Base-by-base conservation (phyloP, 768 basidiomycete species). In the Rhodotorula sphaerocarpa region DNA sequence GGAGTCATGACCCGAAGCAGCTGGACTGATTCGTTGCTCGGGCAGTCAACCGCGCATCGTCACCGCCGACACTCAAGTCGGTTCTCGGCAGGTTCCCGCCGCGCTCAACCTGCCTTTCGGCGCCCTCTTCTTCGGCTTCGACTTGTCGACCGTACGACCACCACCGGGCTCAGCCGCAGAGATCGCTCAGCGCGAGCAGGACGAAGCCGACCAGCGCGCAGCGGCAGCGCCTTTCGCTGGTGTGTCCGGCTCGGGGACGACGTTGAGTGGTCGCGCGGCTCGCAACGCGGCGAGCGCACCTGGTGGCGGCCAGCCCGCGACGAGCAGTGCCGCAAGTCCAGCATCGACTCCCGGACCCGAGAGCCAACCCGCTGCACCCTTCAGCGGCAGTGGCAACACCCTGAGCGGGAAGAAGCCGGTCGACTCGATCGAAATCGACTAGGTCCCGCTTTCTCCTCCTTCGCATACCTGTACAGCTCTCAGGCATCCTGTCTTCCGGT, bases 101-200 rank as follows among this genome's bases (percentile, higher is more conserved):
- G 85, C 90, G 12, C 79, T 99, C 45, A 86, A 86, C 67, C 79
- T 99, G 15, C 91, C 95, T 0, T 86, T 87, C 67, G 95, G 95
- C 18, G 86, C 95, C 69, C 79, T 99, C 25, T 99, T 99, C 79
- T 97, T 99, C 72, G 95, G 95, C 15, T 99, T 86, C 78, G 86
- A 87, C 63, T 82, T 88, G n/a, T 59, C 78, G 82, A 3, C 79
- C 86, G 2, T 44, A 0, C 60, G 61, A 2, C 67, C 67, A 3
- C 67, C 67, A 1, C 77, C 73, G 33, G 76, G 77, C 41, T 59
- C 59, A 20, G 52, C 53, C 3, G 67, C 59, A 71, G 76, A 30
- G 39, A 59, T 56, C 53, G 67, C 61, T 67, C 73, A 65, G 66
- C 55, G n/a, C 50, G 70, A 36, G 12, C 23, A 25, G 3, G 46